Conservation (phyloP, 2,329 filamentous ascomycete species). For the Zymoseptoria brevis region DNA sequence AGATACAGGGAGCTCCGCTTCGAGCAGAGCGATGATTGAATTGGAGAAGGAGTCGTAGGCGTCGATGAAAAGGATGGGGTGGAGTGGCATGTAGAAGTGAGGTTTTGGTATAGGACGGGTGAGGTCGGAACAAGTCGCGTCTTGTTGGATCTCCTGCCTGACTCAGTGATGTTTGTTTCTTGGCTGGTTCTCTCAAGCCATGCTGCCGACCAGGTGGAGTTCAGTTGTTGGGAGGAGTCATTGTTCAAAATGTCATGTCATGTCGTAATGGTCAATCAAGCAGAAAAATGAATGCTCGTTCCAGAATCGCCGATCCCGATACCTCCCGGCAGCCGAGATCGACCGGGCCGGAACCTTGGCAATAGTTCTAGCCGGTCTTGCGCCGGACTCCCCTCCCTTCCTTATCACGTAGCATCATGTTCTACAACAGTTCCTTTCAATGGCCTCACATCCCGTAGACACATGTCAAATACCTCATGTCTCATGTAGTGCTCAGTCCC, state of each 20-base stretch:
- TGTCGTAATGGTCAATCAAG: neutral
- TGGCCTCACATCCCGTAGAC: too few species aligned
- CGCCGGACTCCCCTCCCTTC: neutral
- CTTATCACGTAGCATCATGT: too few species aligned
- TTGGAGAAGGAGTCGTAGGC: slow-evolving; percentile 96
- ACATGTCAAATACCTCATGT: too few species aligned
- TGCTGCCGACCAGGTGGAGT: neutral
- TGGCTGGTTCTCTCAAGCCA: too few species aligned
- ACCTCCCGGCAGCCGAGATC: too few species aligned
- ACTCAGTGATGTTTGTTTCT: too few species aligned
- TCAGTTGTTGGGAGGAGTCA: neutral
- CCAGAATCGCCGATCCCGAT: too few species aligned
- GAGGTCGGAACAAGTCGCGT: slow-evolving; percentile 1
- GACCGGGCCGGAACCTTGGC: neutral
- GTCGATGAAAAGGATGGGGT: slow-evolving; percentile 70
- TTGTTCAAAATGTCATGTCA: neutral
- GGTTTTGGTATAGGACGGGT: neutral
- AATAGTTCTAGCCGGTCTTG: neutral
- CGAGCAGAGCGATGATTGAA: slow-evolving; percentile 80
- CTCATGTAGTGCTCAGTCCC: too few species aligned
- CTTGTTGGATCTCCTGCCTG: slow-evolving; percentile 7
- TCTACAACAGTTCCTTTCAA: too few species aligned
- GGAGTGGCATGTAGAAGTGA: slow-evolving; percentile 17
- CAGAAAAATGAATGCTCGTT: too few species aligned
- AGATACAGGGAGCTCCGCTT: slow-evolving; percentile 57